These are phyloP conservation scores for Moniliella sp. DNA, from an alignment of 1,284 basidiomycete genomes.

Conservation along the genomic window DNA sequence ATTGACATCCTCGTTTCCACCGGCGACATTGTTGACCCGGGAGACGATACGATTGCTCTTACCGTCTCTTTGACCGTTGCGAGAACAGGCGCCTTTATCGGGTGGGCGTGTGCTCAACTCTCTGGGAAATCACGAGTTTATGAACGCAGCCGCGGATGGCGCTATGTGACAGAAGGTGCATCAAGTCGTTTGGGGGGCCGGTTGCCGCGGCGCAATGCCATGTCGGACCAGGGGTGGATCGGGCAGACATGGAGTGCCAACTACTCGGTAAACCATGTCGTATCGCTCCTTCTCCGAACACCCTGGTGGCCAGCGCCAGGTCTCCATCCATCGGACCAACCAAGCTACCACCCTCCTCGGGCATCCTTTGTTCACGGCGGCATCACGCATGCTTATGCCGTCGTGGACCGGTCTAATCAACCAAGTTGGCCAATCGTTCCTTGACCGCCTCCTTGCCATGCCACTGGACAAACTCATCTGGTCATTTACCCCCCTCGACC, in stretches of 20 bases:
- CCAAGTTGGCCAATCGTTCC: constrained; percentile 8
- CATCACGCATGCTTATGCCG: constrained; percentile 17
- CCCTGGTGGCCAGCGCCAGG: constrained; percentile 1
- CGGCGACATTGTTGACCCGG: constrained; percentile 30
- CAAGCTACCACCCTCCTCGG: constrained; percentile 7
- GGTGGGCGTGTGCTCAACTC: constrained; percentile 19
- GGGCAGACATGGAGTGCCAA: constrained; percentile 17
- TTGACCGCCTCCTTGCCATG: constrained; percentile 12
- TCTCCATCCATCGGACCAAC: constrained; percentile 1
- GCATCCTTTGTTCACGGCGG: constrained; percentile 28
- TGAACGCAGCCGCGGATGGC: constrained; percentile 30
- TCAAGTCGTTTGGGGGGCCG: constrained; percentile 27
- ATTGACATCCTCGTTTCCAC: constrained; percentile 23
- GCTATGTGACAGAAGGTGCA: constrained; percentile 36
- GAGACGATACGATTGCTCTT: constrained; percentile 26
- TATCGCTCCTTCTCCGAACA: constrained; percentile 11
- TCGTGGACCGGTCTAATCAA: constrained; percentile 13
- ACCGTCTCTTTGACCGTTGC: constrained; percentile 17
- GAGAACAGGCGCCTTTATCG: constrained; percentile 6
- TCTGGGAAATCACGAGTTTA: constrained; percentile 24
- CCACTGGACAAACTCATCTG: not conserved
- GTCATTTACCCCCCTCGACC: constrained; percentile 8
- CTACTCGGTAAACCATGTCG: constrained; percentile 15
- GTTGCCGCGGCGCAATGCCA: constrained; percentile 8
- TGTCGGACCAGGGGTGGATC: constrained; percentile 35